Evolutionary conservation across 2,329 filamentous ascomycete genomes (phyloP).

Genomic region (Cytospora mali): DNA sequence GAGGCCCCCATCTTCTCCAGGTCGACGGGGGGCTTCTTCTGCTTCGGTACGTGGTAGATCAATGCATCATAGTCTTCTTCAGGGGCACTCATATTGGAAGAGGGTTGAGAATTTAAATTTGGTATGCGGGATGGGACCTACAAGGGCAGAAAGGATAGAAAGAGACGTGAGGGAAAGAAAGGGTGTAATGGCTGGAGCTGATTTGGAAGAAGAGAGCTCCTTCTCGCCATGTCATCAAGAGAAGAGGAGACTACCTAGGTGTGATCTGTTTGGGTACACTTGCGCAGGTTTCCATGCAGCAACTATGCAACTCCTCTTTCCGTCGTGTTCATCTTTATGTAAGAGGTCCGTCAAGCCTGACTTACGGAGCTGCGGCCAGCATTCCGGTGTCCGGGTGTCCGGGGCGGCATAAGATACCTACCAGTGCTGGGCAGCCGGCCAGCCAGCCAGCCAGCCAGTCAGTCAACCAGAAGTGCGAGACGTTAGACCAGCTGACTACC

Average conservation of each 20-base stretch:
- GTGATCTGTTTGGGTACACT: not conserved
- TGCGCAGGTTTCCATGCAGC: slow-evolving; percentile 12
- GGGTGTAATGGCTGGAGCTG: not conserved
- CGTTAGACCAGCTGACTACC: too few species aligned
- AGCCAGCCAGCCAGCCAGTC: too few species aligned
- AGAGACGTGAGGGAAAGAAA: not conserved
- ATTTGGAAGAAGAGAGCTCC: not conserved
- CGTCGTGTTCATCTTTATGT: slow-evolving; percentile 6
- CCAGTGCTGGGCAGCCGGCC: too few species aligned
- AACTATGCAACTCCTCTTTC: slow-evolving; percentile 18
- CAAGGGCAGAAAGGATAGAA: not conserved
- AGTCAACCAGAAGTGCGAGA: too few species aligned
- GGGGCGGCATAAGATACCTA: too few species aligned
- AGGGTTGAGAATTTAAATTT: not conserved
- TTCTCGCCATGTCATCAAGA: slow-evolving; percentile 10
- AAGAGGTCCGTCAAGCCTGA: not conserved
- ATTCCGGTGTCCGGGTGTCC: not conserved
- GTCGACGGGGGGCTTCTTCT: slow-evolving; percentile 38
- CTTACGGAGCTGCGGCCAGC: not conserved
- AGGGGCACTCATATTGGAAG: slow-evolving; percentile 28
- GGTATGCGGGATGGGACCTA: not conserved
- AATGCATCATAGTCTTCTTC: slow-evolving; percentile 42
- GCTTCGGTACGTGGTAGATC: slow-evolving; percentile 43
- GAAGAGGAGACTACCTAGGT: slow-evolving; percentile 5
- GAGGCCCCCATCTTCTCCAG: slow-evolving; percentile 41